These are phyloP conservation scores for Udeniomyces megalosporus DNA, from an alignment of 768 basidiomycete genomes.

Conservation along the genomic window DNA sequence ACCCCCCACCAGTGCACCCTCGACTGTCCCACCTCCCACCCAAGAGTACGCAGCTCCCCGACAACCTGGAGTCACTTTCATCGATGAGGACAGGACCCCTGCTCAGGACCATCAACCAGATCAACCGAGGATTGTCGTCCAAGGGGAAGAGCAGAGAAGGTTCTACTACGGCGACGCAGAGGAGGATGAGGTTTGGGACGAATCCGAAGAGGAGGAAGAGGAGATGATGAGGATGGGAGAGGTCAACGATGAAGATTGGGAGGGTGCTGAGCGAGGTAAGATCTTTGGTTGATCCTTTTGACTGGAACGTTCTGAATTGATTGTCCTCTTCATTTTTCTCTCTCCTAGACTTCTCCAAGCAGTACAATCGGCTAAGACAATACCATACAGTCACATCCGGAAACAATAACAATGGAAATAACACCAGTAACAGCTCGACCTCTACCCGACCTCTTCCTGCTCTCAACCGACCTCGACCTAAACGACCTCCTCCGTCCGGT, in stretches of 20 bases:
- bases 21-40: too few species aligned
- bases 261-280: conserved; percentile 29
- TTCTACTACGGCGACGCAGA: conserved; percentile 11
- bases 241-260: conserved; percentile 31
- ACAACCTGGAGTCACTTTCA: conserved; percentile 1
- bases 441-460: conserved; percentile 48
- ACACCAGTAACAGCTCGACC: conserved; percentile 36
- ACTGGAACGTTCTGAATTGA: too few species aligned
- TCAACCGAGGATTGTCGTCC: too few species aligned
- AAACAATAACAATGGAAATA: background rate
- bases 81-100: background rate
- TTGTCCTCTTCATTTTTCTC: background rate
- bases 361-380: conserved; percentile 85
- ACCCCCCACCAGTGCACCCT: too few species aligned
- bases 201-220: conserved; percentile 20
- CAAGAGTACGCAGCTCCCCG: conserved; percentile 5
- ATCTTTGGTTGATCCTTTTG: background rate
- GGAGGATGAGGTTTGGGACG: conserved; percentile 18
- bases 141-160: too few species aligned
- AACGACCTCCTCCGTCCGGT: background rate
- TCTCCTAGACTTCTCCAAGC: conserved; percentile 82
- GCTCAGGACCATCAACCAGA: too few species aligned
- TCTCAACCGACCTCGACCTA: conserved; percentile 45
- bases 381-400: conserved; percentile 50
- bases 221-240: conserved; percentile 8